Conservation (phyloP, 2,329 filamentous ascomycete species). For the Arthrobotrys musiformis region DNA sequence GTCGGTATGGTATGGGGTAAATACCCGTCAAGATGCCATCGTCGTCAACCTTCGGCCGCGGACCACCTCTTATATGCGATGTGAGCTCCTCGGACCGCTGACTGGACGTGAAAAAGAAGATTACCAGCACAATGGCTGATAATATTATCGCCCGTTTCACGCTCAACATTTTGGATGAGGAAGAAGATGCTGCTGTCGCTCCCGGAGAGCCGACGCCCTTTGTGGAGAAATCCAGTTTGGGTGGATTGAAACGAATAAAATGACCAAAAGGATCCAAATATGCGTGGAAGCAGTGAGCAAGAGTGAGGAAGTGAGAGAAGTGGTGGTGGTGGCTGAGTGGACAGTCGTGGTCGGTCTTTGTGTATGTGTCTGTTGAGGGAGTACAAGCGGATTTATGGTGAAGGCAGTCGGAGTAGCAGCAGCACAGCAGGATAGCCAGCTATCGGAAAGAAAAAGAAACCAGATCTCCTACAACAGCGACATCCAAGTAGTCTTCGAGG, state of each 20-base stretch:
- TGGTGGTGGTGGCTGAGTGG: background rate
- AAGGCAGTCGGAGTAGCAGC: too few relatives aligned
- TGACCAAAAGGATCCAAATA: too few relatives aligned
- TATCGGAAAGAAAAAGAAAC: conserved; percentile 17
- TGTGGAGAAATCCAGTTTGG: conserved; percentile 53
- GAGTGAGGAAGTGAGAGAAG: background rate
- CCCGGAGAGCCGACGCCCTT: conserved; percentile 37
- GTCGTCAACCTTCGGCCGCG: conserved; percentile 33
- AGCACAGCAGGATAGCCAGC: conserved; percentile 56
- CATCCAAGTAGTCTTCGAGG: too few relatives aligned
- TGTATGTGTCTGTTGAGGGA: conserved; percentile 6
- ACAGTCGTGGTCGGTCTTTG: background rate
- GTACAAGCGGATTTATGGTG: conserved; percentile 12
- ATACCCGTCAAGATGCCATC: background rate
- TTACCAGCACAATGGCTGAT: conserved; percentile 42
- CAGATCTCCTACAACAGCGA: conserved; percentile 5
- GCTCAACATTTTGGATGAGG: conserved; percentile 40
- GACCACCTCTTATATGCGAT: conserved; percentile 40
- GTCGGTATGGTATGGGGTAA: background rate
- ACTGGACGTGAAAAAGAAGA: conserved; percentile 52
- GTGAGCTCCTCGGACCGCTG: conserved; percentile 25
- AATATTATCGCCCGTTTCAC: conserved; percentile 48
- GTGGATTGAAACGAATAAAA: background rate
- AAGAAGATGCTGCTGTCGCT: conserved; percentile 16
- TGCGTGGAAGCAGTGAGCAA: background rate